Conservation (phyloP, 257 asterid genomes). For the Fraxinus cuspidata region DNA sequence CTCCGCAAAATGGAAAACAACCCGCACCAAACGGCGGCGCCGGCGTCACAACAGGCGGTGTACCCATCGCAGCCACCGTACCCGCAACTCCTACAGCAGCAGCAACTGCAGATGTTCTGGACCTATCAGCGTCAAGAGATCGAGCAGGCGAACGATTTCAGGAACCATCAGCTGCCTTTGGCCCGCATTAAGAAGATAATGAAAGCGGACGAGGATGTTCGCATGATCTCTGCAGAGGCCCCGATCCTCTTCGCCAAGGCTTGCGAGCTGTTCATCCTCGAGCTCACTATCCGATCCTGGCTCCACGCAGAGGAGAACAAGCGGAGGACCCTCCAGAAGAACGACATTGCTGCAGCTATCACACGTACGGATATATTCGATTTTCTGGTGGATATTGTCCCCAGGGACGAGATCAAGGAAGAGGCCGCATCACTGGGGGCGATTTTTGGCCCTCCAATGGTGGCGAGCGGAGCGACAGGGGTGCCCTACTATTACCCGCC, state of each 20-base stretch:
- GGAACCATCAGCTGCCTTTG: slow-evolving; percentile 38
- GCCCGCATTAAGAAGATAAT: slow-evolving; percentile 45
- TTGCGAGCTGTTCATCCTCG: slow-evolving; percentile 45
- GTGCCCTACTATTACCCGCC: slow-evolving; percentile 7
- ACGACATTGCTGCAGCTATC: slow-evolving; percentile 48
- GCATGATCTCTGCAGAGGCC: slow-evolving; percentile 48
- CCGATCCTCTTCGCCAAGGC: slow-evolving; percentile 45
- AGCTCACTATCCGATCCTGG: slow-evolving; percentile 41
- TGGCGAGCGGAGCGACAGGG: not conserved
- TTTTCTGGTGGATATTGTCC: slow-evolving; percentile 43
- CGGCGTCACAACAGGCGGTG: slow-evolving; percentile 20
- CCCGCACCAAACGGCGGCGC: slow-evolving; percentile 28
- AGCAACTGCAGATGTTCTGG: slow-evolving; percentile 41
- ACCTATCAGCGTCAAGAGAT: slow-evolving; percentile 35
- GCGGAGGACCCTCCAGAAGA: slow-evolving; percentile 45
- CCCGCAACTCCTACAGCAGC: slow-evolving; percentile 39
- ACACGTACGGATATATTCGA: slow-evolving; percentile 44
- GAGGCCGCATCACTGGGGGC: slow-evolving; percentile 22
- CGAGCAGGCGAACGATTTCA: slow-evolving; percentile 37
- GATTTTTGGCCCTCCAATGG: not conserved
- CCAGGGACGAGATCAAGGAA: slow-evolving; percentile 42
- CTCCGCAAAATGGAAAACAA: slow-evolving; percentile 30
- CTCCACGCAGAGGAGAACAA: slow-evolving; percentile 47
- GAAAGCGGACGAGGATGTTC: slow-evolving; percentile 51
- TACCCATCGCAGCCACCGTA: slow-evolving; percentile 22